Conservation (phyloP, 306 rosid species). For the Casuarina equisetifolia region DNA sequence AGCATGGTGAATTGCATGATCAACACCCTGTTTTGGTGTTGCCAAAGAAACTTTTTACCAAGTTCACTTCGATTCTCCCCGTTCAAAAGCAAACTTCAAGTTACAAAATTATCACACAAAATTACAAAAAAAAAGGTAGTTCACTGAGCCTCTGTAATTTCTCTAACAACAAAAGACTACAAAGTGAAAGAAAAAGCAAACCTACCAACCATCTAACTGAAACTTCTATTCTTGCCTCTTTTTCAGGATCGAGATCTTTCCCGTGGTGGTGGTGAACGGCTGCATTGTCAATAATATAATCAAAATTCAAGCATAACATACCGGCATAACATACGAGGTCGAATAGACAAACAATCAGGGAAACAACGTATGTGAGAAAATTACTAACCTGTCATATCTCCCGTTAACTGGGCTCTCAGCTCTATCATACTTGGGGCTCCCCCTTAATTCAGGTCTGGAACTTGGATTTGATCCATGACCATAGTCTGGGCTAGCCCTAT, state of each 20-base stretch:
- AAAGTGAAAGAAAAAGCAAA: conserved; percentile 20
- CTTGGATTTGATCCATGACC: conserved; percentile 63
- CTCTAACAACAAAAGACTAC: conserved; percentile 29
- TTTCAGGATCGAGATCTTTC: conserved; percentile 53
- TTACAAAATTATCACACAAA: conserved; percentile 24
- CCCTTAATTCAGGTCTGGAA: conserved; percentile 64
- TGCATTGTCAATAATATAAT: conserved; percentile 35
- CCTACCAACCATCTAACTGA: conserved; percentile 38
- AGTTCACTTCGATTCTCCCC: neutral
- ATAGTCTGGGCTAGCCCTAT: conserved; percentile 82
- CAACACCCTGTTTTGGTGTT: no score
- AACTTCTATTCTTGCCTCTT: conserved; percentile 28
- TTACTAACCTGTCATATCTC: conserved; percentile 57
- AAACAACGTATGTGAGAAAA: neutral
- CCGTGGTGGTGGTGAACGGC: conserved; percentile 63
- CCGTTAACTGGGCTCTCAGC: conserved; percentile 60
- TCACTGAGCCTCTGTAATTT: conserved; percentile 15
- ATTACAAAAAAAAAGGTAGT: conserved; percentile 26
- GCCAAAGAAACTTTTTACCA: no score
- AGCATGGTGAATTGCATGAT: no score
- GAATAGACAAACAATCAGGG: neutral
- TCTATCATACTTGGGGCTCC: conserved; percentile 65
- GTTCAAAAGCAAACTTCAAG: neutral
- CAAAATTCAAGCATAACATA: neutral
- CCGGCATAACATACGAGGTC: neutral